Evolutionary conservation across 1,284 basidiomycete genomes (phyloP).

Genomic region (Malassezia dermatis): DNA sequence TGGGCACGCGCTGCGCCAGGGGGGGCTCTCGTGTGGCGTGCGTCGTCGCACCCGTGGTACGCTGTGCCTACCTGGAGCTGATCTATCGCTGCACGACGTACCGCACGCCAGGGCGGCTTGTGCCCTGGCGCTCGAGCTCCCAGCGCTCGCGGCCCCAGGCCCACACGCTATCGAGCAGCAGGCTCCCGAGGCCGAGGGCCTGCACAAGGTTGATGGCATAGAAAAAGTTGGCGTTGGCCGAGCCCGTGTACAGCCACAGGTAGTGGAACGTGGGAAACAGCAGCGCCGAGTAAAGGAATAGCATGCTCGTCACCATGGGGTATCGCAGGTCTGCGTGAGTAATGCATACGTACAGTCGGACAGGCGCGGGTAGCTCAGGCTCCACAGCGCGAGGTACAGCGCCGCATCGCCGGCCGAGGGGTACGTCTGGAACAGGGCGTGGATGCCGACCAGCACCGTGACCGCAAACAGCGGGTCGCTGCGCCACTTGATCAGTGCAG

Average conservation of each 20-base stretch:
- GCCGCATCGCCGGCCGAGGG: slow-evolving; percentile 79
- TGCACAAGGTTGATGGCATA: slow-evolving; percentile 91
- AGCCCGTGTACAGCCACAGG: slow-evolving; percentile 80
- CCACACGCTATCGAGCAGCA: slow-evolving; percentile 68
- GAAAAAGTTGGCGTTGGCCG: slow-evolving; percentile 96
- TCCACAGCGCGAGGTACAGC: slow-evolving; percentile 68
- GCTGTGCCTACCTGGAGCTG: neutral
- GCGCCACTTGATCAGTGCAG: slow-evolving; percentile 66
- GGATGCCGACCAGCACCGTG: slow-evolving; percentile 65
- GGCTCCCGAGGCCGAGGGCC: slow-evolving; percentile 73
- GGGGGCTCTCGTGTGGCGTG: neutral
- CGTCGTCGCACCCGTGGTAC: slow-evolving; percentile 5
- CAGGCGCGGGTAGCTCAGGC: slow-evolving; percentile 49
- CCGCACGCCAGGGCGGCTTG: neutral
- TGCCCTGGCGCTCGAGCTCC: slow-evolving; percentile 24
- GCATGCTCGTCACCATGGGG: slow-evolving; percentile 71
- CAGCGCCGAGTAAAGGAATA: slow-evolving; percentile 72
- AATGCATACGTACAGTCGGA: neutral
- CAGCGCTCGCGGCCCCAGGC: slow-evolving; percentile 51
- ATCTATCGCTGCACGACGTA: slow-evolving; percentile 19
- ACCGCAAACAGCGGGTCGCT: slow-evolving; percentile 76
- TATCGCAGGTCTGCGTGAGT: slow-evolving; percentile 63
- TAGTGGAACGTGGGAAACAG: slow-evolving; percentile 84
- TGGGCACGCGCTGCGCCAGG: neutral
- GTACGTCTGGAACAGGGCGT: slow-evolving; percentile 81